These are phyloP conservation scores for Rhizophora mangle DNA, from an alignment of 345 rosid species.

Conservation along the genomic window DNA sequence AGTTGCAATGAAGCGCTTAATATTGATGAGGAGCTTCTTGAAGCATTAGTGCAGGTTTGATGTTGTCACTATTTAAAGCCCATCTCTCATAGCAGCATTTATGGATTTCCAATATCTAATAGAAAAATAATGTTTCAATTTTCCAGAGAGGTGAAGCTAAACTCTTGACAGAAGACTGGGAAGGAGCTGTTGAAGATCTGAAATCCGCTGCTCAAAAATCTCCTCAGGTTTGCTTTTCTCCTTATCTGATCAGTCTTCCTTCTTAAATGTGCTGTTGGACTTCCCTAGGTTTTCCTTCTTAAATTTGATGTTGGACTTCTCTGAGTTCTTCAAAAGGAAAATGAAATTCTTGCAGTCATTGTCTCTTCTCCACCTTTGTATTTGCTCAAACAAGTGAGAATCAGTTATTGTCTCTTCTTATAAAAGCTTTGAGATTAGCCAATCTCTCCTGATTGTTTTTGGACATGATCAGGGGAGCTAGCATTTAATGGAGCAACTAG, in stretches of 20 bases:
- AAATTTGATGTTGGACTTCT: too few relatives aligned
- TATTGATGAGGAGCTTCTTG: conserved; percentile 74
- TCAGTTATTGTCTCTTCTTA: not conserved
- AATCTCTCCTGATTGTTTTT: not conserved
- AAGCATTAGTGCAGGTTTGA: conserved; percentile 87
- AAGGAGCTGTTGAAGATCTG: conserved; percentile 93
- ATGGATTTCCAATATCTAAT: conserved; percentile 1
- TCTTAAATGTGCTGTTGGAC: not conserved
- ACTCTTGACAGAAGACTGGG: conserved; percentile 91
- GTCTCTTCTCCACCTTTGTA: not conserved
- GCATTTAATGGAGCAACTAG: not conserved
- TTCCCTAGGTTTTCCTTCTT: not conserved
- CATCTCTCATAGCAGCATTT: not conserved
- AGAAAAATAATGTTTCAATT: conserved; percentile 4
- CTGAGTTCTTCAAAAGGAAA: too few relatives aligned
- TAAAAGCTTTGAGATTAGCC: not conserved
- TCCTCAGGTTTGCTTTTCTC: conserved; percentile 63
- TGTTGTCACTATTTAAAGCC: conserved; percentile 6
- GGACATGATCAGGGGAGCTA: not conserved
- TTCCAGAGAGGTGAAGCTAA: conserved; percentile 93
- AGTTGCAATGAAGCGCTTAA: conserved; percentile 82
- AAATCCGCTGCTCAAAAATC: conserved; percentile 79
- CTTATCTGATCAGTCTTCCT: not conserved
- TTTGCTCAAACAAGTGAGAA: not conserved
- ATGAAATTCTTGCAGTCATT: not conserved